Conservation (phyloP, 176 grass and related monocot species). For the Tillandsia fasciculata region DNA sequence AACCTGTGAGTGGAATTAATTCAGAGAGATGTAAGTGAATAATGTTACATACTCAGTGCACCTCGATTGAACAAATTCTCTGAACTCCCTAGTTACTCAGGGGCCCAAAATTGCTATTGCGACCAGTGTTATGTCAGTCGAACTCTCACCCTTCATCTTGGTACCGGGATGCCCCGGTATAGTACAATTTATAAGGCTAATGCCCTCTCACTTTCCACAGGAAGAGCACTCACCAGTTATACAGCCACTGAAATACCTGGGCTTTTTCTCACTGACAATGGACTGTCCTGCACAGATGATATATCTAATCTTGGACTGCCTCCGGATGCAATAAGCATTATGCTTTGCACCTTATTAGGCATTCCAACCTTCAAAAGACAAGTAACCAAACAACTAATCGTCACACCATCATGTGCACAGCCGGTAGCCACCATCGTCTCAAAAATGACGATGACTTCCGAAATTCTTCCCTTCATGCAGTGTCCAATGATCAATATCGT, state of each 20-base stretch:
- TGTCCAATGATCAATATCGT: conserved; percentile 88
- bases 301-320: conserved; percentile 20
- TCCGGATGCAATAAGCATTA: conserved; percentile 29
- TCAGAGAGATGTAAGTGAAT: too few relatives aligned
- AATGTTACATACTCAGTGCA: background rate
- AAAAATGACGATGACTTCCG: conserved; percentile 58
- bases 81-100: background rate
- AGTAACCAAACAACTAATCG: conserved; percentile 58
- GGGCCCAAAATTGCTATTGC: background rate
- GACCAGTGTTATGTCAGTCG: background rate
- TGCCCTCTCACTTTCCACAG: background rate
- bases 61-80: background rate
- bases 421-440: conserved; percentile 60
- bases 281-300: conserved; percentile 32
- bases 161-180: background rate
- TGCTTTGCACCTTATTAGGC: conserved; percentile 55
- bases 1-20: too few relatives aligned
- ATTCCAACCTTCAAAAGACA: conserved; percentile 87
- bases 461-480: conserved; percentile 87
- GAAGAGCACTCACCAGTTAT: conserved; percentile 25
- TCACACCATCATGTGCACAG: conserved; percentile 62
- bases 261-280: conserved; percentile 35
- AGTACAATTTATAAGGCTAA: background rate
- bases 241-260: conserved; percentile 55
- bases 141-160: background rate